phyloP scores from a whole-genome alignment of 2,329 filamentous ascomycete genomes.

The Pestalotiopsis fici region DNA sequence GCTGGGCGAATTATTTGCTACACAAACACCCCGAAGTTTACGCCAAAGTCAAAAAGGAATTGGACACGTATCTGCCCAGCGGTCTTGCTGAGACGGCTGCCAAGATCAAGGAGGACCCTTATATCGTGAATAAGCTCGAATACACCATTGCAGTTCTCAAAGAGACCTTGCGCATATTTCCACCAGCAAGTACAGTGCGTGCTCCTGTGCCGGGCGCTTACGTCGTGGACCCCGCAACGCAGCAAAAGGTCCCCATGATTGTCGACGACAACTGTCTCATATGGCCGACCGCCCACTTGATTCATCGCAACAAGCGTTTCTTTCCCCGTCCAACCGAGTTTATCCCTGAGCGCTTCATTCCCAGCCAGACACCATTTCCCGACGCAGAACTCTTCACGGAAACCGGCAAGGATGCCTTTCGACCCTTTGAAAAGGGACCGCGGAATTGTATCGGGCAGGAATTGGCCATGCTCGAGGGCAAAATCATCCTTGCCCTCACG shows the following conservation, averaged over 20 bases:
- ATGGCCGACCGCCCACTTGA: not conserved
- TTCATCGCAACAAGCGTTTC: slow-evolving; percentile 2
- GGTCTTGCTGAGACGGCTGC: not conserved
- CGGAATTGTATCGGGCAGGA: slow-evolving; percentile 8
- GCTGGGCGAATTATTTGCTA: slow-evolving; percentile 2
- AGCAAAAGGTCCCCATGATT: not conserved
- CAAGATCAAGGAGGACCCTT: not conserved
- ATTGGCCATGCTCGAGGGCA: slow-evolving; percentile 3
- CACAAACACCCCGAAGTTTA: not conserved
- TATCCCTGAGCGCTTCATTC: slow-evolving; percentile 4
- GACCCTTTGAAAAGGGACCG: slow-evolving; percentile 5
- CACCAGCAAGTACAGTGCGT: not conserved
- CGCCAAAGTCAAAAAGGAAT: not conserved
- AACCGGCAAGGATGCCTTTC: slow-evolving; percentile 1
- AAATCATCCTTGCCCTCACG: slow-evolving; percentile 1
- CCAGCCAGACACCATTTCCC: not conserved
- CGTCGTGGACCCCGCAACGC: not conserved
- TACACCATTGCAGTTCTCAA: slow-evolving; percentile 8
- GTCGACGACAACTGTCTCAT: not conserved
- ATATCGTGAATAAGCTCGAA: slow-evolving; percentile 1
- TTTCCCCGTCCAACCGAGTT: not conserved
- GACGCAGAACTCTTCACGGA: not conserved
- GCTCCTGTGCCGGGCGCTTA: not conserved
- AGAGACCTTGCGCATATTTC: slow-evolving; percentile 5
- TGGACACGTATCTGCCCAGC: not conserved